A percentile compares a stretch with the other conserved stretches of the same genome.
phyloP scores from a whole-genome alignment of 257 asterid genomes.

The Gentiana straminea region DNA sequence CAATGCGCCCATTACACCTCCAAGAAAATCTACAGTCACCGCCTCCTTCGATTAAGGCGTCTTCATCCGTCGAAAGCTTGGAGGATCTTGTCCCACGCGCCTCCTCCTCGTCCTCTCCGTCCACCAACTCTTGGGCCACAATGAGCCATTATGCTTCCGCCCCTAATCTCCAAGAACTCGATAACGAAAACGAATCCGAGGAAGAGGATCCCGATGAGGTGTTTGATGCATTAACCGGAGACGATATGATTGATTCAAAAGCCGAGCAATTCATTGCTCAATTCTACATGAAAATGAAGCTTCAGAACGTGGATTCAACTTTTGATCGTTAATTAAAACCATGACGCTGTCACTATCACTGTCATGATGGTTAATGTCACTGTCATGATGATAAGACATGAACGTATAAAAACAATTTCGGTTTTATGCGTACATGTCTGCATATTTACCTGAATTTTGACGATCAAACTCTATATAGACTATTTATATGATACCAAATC shows the following conservation, averaged over 20 bases:
- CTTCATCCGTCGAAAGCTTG: background rate
- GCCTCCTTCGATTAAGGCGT: slow-evolving; percentile 10
- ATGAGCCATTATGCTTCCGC: slow-evolving; percentile 30
- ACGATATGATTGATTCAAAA: slow-evolving; percentile 25
- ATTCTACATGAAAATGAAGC: slow-evolving; percentile 24
- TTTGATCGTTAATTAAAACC: background rate
- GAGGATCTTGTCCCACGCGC: slow-evolving; percentile 13
- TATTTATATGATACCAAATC: too few species aligned
- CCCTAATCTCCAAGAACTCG: slow-evolving; percentile 22
- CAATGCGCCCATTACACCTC: slow-evolving; percentile 61
- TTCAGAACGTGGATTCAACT: slow-evolving; percentile 4
- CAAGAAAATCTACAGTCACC: slow-evolving; percentile 32
- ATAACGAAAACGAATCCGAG: background rate
- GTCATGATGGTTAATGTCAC: too few species aligned
- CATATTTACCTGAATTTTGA: too few species aligned
- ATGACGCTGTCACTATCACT: too few species aligned
- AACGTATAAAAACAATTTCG: too few species aligned
- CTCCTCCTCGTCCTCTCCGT: slow-evolving; percentile 5
- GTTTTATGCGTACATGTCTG: too few species aligned
- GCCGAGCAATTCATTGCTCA: slow-evolving; percentile 30
- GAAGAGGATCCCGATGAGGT: slow-evolving; percentile 20
- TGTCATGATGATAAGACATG: too few species aligned
- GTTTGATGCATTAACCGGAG: slow-evolving; percentile 21
- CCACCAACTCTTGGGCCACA: slow-evolving; percentile 9
- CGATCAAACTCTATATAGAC: too few species aligned